Evolutionary conservation across 805 yeast genomes (phyloP).

Genomic region (Spathaspora sp.): DNA sequence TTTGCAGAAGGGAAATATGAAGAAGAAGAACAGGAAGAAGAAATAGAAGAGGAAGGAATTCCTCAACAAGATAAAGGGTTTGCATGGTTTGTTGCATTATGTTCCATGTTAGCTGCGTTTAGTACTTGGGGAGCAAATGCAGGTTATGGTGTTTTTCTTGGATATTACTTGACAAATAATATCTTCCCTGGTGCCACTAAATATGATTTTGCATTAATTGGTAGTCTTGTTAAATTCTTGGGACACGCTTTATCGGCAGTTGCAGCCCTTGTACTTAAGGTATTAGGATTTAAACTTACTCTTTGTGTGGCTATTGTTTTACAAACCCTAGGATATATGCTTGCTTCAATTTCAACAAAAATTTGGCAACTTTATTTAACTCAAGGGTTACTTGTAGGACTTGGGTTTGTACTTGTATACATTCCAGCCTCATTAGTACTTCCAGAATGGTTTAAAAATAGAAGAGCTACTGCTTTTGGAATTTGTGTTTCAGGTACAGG

Average conservation of each 20-base stretch:
- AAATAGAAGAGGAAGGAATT: background rate
- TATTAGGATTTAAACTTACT: constrained; percentile 45
- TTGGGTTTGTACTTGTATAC: constrained; percentile 39
- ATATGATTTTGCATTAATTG: constrained; percentile 45
- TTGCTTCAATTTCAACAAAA: constrained; percentile 44
- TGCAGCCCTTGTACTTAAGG: constrained; percentile 39
- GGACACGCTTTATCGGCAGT: constrained; percentile 56
- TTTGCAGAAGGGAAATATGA: background rate
- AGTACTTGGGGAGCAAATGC: constrained; percentile 54
- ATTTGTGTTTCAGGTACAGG: constrained; percentile 43
- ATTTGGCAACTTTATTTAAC: constrained; percentile 47
- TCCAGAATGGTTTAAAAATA: constrained; percentile 43
- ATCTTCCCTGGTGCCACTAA: constrained; percentile 39
- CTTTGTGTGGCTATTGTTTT: constrained; percentile 43
- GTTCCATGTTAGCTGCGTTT: constrained; percentile 40
- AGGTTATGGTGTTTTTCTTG: constrained; percentile 51
- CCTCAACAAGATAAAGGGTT: constrained; percentile 22
- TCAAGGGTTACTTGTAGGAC: constrained; percentile 45
- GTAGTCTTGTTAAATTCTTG: constrained; percentile 41
- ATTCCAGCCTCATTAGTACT: constrained; percentile 37
- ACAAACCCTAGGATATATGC: constrained; percentile 37
- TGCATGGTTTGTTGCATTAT: constrained; percentile 49
- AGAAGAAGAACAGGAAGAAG: background rate
- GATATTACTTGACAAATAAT: constrained; percentile 35
- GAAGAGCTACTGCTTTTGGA: constrained; percentile 42